Evolutionary conservation across 768 basidiomycete species (phyloP), one percentile per base, ranked within the genome.

Genomic region (Phlebiopsis gigantea): DNA sequence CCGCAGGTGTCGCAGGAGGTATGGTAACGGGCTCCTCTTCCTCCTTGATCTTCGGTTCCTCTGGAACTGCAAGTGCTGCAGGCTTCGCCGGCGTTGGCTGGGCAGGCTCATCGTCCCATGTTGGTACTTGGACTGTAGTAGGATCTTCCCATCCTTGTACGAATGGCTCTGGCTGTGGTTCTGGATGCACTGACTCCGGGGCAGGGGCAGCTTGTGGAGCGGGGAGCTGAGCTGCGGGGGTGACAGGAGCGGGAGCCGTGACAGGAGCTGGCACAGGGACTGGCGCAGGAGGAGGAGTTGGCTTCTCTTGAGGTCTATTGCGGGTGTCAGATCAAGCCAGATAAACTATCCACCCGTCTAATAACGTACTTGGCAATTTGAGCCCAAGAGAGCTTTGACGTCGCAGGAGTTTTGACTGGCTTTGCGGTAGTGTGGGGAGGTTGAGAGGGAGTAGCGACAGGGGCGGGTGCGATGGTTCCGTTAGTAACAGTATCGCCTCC

Each of bases 311-410:
- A 22, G 80, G 79, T 53, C 86, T 89, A 59, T 24, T 1, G 28
- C 56, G 29, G 29, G 15, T 26, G 7, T 4, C 17, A 39, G 42
- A 62, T 22, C 62, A 55, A 45, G 24, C 28, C 17, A 10, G 43
- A 28, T n/a, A 22, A 57, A 48, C 5, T 57, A 28, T 25, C 24
- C 28, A 29, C 45, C 29, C 50, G 26, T 34, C 54, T 25, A 30
- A 39, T 39, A 56, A 72, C 79, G 6, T 65, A 87, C 89, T 85
- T 77, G 60, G 90, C 90, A 67, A 93, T 77, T 65, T 93, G 87
- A 7, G 90, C 90, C 90, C 90, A 93, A 31, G 90, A 91, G 58
- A 88, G 70, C 73, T 90, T 90, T 7, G 87, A 83, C 12, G 81
- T 87, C 26, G 86, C 82, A 43, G 88, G 87, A 10, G 80, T 75